Evolutionary conservation across 2,329 filamentous ascomycete species (phyloP), one percentile per base, ranked within the genome.

Genomic region (Zasmidium citrigriseum): DNA sequence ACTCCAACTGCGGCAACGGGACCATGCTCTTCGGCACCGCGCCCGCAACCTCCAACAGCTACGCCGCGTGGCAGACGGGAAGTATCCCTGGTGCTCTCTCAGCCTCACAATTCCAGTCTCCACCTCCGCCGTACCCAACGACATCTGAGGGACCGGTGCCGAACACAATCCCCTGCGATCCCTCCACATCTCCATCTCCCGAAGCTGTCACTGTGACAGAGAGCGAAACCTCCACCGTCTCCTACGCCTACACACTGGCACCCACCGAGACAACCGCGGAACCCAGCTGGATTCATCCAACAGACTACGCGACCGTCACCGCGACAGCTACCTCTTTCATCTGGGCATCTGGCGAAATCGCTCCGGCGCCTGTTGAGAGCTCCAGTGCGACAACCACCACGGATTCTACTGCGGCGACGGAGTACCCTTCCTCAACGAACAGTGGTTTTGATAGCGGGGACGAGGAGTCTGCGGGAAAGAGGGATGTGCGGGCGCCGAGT

Each of bases 1-100:
- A 45, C 47, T 56, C 46, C 34, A 21, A 56, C 34, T 51, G 46
- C 54, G 54, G 29, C 5, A 56, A 44, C 23, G 47, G 54, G 14
- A 56, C 54, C 45, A 56, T 51, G 54, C 24, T 51, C 46, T 38
- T 51, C 27, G 54, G 29, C 14, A 21, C 54, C 14, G 22, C 22
- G 21, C 45, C 29, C 20, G 51, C 16, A 20, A 46, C 9, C 29
- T 54, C 22, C 16, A n/a, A n/a, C n/a, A n/a, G 5, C 34, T 41
- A 16, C 34, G 34, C 34, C 7, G 18, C 12, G 12, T 41, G 34
- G 34, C 34, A 41, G 18, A 41, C 34, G 18, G 34, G 34, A 7
- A 41, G 34, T n/a, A 41, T 41, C 34, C 34, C 34, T 4, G 34
- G 34, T 10, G 34, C 14, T 16, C 34, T 41, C 34, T 11, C 34